phyloP scores from a whole-genome alignment of 1,284 basidiomycete species.

The Ustilago sp. region DNA sequence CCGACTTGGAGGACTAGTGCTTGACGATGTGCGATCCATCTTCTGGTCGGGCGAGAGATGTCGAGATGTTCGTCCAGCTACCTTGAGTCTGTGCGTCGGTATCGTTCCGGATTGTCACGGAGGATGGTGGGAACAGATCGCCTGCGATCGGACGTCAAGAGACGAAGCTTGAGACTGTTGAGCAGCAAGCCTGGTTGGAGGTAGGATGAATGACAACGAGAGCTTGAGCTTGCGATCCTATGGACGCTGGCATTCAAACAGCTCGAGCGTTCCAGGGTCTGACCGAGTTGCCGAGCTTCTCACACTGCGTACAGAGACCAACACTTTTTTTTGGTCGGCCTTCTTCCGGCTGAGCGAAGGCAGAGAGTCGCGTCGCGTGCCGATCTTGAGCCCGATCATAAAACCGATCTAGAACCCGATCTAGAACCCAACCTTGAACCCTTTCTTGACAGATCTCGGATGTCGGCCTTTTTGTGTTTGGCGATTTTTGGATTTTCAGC shows the following conservation, averaged over 20 bases:
- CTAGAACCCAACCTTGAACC: neutral
- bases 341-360: neutral
- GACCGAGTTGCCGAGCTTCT: neutral
- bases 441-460: neutral
- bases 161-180: slow-evolving; percentile 1
- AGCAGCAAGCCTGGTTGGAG: neutral
- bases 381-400: neutral
- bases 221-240: slow-evolving; percentile 13
- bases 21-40: neutral
- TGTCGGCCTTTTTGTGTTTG: neutral
- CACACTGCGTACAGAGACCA: slow-evolving; percentile 26
- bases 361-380: slow-evolving; percentile 33
- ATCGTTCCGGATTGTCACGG: neutral
- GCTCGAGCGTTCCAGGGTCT: slow-evolving; percentile 2
- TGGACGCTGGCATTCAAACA: slow-evolving; percentile 10
- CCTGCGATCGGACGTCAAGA: neutral
- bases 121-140: neutral
- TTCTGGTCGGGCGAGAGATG: neutral
- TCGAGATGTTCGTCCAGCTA: slow-evolving; percentile 13
- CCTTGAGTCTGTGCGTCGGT: neutral
- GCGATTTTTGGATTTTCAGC: neutral
- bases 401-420: neutral
- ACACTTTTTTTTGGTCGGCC: slow-evolving; percentile 19
- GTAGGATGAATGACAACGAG: neutral
- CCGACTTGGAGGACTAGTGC: neutral